Percentiles rank a stretch among this genome's conserved stretches.
Evolutionary conservation across 1,139 yeast species (phyloP).

Genomic region (Candida sp.): DNA sequence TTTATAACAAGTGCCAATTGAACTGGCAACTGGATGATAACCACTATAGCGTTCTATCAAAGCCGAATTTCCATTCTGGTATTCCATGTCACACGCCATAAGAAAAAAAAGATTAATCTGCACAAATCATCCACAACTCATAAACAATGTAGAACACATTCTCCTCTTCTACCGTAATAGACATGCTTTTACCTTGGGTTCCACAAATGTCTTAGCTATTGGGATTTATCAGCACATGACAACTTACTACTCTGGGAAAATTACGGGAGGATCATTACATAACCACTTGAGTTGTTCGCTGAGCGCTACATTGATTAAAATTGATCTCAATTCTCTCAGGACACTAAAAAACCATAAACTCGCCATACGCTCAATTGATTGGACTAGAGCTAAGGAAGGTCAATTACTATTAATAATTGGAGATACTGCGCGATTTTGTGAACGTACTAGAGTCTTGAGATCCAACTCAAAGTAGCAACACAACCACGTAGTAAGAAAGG

Average conservation of each 20-base stretch:
- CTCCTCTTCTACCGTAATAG: no score
- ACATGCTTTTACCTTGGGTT: not conserved
- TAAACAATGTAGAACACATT: not conserved
- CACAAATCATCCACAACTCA: no score
- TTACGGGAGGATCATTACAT: not conserved
- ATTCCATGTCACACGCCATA: not conserved
- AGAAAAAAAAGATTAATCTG: not conserved
- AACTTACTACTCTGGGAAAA: not conserved
- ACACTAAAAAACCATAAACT: not conserved
- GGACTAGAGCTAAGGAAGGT: not conserved
- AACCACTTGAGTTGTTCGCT: not conserved
- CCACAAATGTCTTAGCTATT: no score
- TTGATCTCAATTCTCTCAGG: no score
- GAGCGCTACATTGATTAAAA: no score
- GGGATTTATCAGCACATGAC: constrained; percentile 5
- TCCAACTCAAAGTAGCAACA: no score
- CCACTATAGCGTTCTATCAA: not conserved
- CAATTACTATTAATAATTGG: not conserved
- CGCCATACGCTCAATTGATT: not conserved
- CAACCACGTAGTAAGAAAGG: no score
- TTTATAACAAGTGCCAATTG: not conserved
- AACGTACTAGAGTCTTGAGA: no score
- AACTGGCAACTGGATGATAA: no score
- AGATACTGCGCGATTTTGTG: not conserved
- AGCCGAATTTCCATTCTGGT: not conserved